These are phyloP conservation scores for Filosporella fistucella DNA, from an alignment of 495 filamentous ascomycete species.

Conservation along the genomic window DNA sequence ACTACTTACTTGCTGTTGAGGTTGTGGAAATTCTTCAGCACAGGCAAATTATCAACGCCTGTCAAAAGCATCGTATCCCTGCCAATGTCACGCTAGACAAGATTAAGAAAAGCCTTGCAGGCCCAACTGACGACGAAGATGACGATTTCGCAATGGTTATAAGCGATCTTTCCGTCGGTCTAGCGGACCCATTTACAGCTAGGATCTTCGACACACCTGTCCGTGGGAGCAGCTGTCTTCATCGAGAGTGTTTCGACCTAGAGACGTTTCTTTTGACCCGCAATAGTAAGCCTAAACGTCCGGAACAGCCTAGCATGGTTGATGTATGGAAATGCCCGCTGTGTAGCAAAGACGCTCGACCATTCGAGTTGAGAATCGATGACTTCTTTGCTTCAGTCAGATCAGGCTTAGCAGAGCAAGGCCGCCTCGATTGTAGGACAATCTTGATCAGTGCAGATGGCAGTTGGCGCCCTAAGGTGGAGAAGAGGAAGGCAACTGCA, in stretches of 20 bases:
- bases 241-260: constrained; percentile 87
- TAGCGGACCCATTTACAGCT: constrained; percentile 72
- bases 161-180: constrained; percentile 60
- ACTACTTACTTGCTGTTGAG: constrained; percentile 60
- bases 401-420: constrained; percentile 35
- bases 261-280: constrained; percentile 71
- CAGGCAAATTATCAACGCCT: constrained; percentile 37
- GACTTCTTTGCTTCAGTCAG: constrained; percentile 61
- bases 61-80: constrained; percentile 31
- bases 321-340: constrained; percentile 83
- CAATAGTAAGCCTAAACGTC: constrained; percentile 34
- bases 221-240: constrained; percentile 53
- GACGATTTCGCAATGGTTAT: constrained; percentile 65
- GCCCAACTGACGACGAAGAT: constrained; percentile 35
- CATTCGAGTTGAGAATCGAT: constrained; percentile 63
- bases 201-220: constrained; percentile 66
- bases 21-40: constrained; percentile 50
- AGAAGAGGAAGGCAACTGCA: constrained; percentile 15
- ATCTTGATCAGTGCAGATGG: constrained; percentile 56
- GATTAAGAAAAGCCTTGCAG: constrained; percentile 45
- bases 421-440: constrained; percentile 43
- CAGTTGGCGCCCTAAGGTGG: constrained; percentile 40
- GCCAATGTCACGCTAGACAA: constrained; percentile 33
- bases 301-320: constrained; percentile 48
- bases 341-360: constrained; percentile 70